Percentiles rank a stretch among this genome's conserved stretches.
phyloP scores from a whole-genome alignment of 1,284 basidiomycete genomes.

The Cutaneotrichosporon mucoides region DNA sequence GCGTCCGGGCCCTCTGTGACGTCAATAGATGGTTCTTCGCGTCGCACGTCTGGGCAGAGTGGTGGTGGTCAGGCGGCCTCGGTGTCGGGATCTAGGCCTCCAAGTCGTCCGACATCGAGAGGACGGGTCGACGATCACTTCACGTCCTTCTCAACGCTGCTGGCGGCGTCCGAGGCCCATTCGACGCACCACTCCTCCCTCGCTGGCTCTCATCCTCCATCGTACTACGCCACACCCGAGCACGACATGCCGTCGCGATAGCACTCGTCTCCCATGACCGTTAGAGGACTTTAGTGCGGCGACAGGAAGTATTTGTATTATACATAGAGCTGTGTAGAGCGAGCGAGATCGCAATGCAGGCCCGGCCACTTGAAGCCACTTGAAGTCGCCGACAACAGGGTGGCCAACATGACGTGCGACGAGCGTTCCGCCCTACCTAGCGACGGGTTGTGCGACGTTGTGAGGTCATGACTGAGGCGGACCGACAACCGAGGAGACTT shows the following conservation, averaged over 20 bases:
- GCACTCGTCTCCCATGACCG: background rate
- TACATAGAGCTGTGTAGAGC: too few species aligned
- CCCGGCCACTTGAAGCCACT: too few species aligned
- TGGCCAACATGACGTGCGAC: too few species aligned
- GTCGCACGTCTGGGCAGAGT: background rate
- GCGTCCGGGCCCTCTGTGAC: background rate
- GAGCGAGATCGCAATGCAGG: too few species aligned
- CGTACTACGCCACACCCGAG: background rate
- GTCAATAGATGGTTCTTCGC: background rate
- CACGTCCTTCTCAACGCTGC: slow-evolving; percentile 4
- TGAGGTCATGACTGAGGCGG: too few species aligned
- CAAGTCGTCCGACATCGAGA: background rate
- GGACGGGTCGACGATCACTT: background rate
- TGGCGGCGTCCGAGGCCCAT: slow-evolving; percentile 7
- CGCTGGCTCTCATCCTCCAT: background rate
- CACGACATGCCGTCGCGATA: background rate
- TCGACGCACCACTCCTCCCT: background rate
- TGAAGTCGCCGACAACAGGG: too few species aligned
- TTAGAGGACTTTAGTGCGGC: too few species aligned
- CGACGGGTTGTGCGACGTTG: too few species aligned
- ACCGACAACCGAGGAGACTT: too few species aligned
- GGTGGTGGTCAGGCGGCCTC: background rate
- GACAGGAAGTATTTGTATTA: too few species aligned
- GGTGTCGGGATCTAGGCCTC: background rate
- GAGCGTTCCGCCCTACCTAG: too few species aligned